Evolutionary conservation across 305 asterid species (phyloP), one percentile per base, ranked within the genome.

Genomic region (Fraxinus albicans): DNA sequence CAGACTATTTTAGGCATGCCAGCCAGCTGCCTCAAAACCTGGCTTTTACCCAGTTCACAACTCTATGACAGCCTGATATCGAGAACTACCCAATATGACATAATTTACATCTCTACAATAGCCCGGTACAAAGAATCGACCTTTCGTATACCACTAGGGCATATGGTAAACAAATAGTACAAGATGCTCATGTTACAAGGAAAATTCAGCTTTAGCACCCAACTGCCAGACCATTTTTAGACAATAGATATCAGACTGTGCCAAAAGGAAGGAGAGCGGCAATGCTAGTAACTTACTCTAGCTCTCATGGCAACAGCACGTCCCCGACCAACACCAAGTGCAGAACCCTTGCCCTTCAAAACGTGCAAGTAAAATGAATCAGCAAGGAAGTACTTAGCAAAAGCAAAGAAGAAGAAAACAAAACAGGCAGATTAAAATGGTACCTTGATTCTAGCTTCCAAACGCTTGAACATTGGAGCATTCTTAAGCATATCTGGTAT

Each of bases 251-350:
- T 70, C 40, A 70, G 10, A 29, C 17, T 31, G 63, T 53, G 19
- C 34, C 73, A 65, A 19, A 58, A 58, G 29, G 73, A 25, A 63
- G 27, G 72, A 63, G 73, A 29, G 0, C 12, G 44, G 10, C 10
- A 38, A 67, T 27, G n/a, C 42, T 29, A 1, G 76, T 31, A 19
- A 82, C 94, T 86, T 89, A 95, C 99, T 83, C 96, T 92, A 47
- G 99, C 98, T 85, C 99, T 92, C 99, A 94, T 91, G 34, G 96
- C 98, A 63, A 90, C 97, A 84, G 98, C 96, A 82, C 99, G 99
- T 3, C 99, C 99, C 78, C 99, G 95, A 12, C 99, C 99, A 79
- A 89, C 98, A 73, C 99, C 99, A 88, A 95, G 91, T 3, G 94
- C 86, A 17, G 97, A 90, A 72, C 99, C 97, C 91, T 95, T 95